Evolutionary conservation across 768 basidiomycete genomes (phyloP).

Genomic region (Tricholoma sp.): DNA sequence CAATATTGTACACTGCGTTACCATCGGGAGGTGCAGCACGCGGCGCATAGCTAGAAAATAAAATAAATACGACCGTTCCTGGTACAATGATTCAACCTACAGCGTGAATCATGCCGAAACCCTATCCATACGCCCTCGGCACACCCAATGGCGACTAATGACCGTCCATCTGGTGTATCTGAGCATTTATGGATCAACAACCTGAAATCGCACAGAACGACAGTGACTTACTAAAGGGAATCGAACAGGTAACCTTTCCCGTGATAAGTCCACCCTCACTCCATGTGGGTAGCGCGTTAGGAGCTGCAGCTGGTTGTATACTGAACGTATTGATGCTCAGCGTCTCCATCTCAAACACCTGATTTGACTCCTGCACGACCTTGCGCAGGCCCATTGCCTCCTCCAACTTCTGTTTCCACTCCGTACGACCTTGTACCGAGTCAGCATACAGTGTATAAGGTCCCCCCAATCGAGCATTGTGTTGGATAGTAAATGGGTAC

Average conservation of each 20-base stretch:
- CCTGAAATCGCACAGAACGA: not conserved
- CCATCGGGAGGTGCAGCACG: conserved; percentile 87
- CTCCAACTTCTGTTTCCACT: conserved; percentile 91
- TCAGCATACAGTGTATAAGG: conserved; percentile 84
- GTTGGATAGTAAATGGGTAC: conserved; percentile 84
- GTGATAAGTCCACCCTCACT: conserved; percentile 66
- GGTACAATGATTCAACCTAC: conserved; percentile 37
- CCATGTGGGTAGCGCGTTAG: conserved; percentile 45
- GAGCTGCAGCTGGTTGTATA: conserved; percentile 53
- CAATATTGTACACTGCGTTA: conserved; percentile 91
- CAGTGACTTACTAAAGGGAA: conserved; percentile 73
- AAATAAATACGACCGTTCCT: conserved; percentile 25
- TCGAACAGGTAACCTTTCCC: conserved; percentile 91
- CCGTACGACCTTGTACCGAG: conserved; percentile 56
- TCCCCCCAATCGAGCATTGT: conserved; percentile 84
- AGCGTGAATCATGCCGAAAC: conserved; percentile 79
- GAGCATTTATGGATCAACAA: conserved; percentile 20
- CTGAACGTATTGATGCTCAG: conserved; percentile 86
- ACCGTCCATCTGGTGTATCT: conserved; percentile 80
- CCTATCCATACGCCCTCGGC: conserved; percentile 96
- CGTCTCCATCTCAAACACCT: conserved; percentile 92
- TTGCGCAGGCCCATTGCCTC: conserved; percentile 83
- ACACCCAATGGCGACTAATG: conserved; percentile 85
- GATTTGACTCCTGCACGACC: conserved; percentile 88
- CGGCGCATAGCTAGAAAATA: conserved; percentile 69